These are phyloP conservation scores for Trematosphaeria pertusa DNA, from an alignment of 2,329 filamentous ascomycete genomes.

Conservation along the genomic window DNA sequence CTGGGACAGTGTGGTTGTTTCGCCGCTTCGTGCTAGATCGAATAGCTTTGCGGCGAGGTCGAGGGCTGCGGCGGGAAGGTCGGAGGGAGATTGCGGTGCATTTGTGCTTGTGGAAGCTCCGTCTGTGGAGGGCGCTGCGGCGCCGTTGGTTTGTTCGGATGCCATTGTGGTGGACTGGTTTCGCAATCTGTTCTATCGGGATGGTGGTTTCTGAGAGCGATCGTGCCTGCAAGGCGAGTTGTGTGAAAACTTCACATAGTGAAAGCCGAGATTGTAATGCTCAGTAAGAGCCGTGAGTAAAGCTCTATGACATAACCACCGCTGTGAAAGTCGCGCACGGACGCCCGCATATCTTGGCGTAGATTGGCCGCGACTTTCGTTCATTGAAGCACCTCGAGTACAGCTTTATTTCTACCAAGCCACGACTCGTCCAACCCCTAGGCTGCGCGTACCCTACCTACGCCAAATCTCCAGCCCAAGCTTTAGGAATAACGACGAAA, in stretches of 20 bases:
- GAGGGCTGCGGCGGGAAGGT: constrained; percentile 68
- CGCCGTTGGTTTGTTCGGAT: constrained; percentile 11
- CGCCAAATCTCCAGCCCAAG: neutral
- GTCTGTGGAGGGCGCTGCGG: neutral
- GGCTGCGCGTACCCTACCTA: neutral
- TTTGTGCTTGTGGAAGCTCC: constrained; percentile 12
- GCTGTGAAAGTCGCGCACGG: constrained; percentile 7
- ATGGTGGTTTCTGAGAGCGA: too few species aligned
- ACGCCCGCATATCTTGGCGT: constrained; percentile 1
- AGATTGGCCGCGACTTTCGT: constrained; percentile 18
- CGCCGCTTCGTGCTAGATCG: constrained; percentile 68
- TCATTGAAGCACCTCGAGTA: too few species aligned
- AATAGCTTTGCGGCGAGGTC: constrained; percentile 72
- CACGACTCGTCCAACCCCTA: neutral
- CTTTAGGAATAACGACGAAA: too few species aligned
- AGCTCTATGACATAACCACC: constrained; percentile 37
- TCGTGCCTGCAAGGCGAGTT: too few species aligned
- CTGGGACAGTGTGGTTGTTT: constrained; percentile 65
- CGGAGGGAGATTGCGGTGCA: constrained; percentile 16
- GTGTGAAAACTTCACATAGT: constrained; percentile 12
- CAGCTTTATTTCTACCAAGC: neutral
- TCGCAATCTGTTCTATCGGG: too few species aligned
- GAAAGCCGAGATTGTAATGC: constrained; percentile 15
- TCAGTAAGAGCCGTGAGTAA: constrained; percentile 14
- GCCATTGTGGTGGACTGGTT: constrained; percentile 3